phyloP scores from a whole-genome alignment of 352 stramenopile species.

The Stramenopiles sp. region DNA sequence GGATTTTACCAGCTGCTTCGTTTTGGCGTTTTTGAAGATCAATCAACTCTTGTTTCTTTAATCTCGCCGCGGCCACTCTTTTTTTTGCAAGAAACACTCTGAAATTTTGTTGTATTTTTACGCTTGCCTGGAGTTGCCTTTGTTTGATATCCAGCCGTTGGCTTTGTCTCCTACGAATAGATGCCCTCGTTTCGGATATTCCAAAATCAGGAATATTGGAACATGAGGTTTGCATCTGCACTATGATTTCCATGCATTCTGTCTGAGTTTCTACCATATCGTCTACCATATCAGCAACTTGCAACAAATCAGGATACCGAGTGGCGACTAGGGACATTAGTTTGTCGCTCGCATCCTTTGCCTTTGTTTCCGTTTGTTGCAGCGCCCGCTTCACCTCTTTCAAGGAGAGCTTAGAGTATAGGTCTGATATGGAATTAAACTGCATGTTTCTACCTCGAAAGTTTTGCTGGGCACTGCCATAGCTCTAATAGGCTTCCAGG shows the following conservation, averaged over 20 bases:
- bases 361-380: background rate
- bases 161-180: background rate
- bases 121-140: background rate
- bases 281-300: slow-evolving; percentile 6
- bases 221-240: background rate
- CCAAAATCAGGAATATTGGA: background rate
- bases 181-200: background rate
- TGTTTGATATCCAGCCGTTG: background rate
- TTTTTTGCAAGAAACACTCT: background rate
- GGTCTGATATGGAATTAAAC: background rate
- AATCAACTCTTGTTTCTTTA: background rate
- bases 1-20: background rate
- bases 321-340: background rate
- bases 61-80: background rate
- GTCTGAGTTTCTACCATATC: background rate
- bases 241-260: background rate
- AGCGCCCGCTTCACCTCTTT: slow-evolving; percentile 6
- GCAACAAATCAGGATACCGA: background rate
- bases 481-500: too few species aligned
- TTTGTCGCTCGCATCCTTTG: background rate
- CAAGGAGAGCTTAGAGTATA: background rate
- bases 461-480: too few species aligned
- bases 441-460: background rate
- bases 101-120: background rate
- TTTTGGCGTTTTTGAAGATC: background rate